Percentiles rank a stretch among this genome's conserved stretches.
These are phyloP conservation scores for Penicillium paneum DNA, from an alignment of 2,329 filamentous ascomycete species.

Conservation along the genomic window DNA sequence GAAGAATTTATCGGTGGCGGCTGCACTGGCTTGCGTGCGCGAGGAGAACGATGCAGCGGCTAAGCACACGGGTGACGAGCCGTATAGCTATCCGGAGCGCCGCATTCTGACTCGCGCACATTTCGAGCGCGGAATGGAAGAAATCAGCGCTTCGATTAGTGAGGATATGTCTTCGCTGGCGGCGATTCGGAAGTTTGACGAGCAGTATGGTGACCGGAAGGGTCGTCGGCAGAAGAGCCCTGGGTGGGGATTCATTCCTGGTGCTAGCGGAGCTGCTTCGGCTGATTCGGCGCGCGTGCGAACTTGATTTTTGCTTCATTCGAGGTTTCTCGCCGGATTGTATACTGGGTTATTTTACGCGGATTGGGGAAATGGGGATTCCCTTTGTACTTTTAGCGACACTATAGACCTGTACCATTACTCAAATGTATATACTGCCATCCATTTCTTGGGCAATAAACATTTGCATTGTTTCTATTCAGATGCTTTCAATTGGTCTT, in stretches of 20 bases:
- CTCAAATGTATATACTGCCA: conserved; percentile 17
- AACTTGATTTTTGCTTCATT: conserved; percentile 23
- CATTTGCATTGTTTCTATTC: neutral
- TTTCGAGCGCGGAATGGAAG: conserved; percentile 79
- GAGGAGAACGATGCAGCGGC: conserved; percentile 46
- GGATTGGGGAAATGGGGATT: neutral
- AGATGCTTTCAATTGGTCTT: neutral
- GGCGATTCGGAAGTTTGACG: conserved; percentile 91
- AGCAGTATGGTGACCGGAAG: conserved; percentile 83
- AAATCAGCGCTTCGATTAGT: conserved; percentile 88
- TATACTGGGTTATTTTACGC: neutral
- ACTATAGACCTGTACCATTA: conserved; percentile 36
- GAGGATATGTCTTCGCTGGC: conserved; percentile 87
- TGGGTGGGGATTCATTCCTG: conserved; percentile 51
- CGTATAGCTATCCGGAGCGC: conserved; percentile 64
- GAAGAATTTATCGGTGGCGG: conserved; percentile 51
- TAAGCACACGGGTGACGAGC: conserved; percentile 35
- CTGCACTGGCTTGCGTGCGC: conserved; percentile 49
- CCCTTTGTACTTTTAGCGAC: conserved; percentile 32
- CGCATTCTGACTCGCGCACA: conserved; percentile 66
- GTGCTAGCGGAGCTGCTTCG: conserved; percentile 30
- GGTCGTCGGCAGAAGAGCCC: conserved; percentile 59
- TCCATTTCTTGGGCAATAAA: neutral
- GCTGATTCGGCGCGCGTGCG: conserved; percentile 44
- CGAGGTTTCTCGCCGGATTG: neutral